These are phyloP conservation scores for Davidsoniella neocaledoniae DNA, from an alignment of 2,329 filamentous ascomycete genomes.

Conservation along the genomic window DNA sequence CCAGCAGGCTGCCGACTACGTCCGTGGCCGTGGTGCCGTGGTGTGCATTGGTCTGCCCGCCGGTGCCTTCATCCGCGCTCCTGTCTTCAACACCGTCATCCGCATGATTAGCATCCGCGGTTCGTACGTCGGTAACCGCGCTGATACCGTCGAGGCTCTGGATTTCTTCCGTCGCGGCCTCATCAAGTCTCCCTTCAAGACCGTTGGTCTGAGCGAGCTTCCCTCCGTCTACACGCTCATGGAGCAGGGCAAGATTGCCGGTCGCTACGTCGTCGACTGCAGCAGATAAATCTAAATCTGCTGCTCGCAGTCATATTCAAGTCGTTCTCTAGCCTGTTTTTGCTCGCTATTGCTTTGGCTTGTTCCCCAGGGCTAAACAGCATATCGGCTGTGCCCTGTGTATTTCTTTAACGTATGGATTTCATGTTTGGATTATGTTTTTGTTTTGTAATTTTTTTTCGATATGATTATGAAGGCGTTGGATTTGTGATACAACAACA, in stretches of 20 bases:
- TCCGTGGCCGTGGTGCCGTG: slow-evolving; percentile 66
- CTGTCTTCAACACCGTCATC: slow-evolving; percentile 78
- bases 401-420: background rate
- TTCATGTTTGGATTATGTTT: background rate
- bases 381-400: background rate
- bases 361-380: background rate
- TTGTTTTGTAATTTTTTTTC: background rate
- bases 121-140: slow-evolving; percentile 83
- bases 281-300: slow-evolving; percentile 30
- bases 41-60: slow-evolving; percentile 82
- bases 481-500: background rate
- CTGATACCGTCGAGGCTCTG: slow-evolving; percentile 73
- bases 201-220: slow-evolving; percentile 63
- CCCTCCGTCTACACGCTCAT: slow-evolving; percentile 65
- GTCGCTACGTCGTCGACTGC: slow-evolving; percentile 64
- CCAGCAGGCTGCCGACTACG: slow-evolving; percentile 82
- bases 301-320: background rate
- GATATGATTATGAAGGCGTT: background rate
- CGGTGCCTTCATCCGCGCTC: slow-evolving; percentile 60
- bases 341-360: background rate
- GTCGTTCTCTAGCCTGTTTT: background rate
- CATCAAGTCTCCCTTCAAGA: slow-evolving; percentile 79
- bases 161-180: slow-evolving; percentile 76
- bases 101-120: slow-evolving; percentile 87
- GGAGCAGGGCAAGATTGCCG: slow-evolving; percentile 53